Conservation (phyloP, 345 rosid species). For the Turritis glabra region DNA sequence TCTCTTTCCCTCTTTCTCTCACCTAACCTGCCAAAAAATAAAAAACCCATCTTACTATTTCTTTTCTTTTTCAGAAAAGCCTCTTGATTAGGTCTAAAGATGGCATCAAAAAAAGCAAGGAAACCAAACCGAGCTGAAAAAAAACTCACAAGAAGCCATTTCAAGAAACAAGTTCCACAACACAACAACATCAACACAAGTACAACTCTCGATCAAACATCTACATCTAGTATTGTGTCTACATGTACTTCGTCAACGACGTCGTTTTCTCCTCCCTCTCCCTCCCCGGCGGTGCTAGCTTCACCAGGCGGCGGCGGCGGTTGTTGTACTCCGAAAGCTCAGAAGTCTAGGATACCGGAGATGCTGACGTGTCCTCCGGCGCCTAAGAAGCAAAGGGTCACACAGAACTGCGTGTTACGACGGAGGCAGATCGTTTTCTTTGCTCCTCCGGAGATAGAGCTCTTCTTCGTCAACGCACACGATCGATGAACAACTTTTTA, state of each 20-base stretch:
- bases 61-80: not conserved
- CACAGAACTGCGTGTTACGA: conserved; percentile 45
- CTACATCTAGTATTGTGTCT: conserved; percentile 24
- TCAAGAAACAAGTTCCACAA: conserved; percentile 40
- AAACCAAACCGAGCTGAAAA: conserved; percentile 31
- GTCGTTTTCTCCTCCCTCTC: conserved; percentile 28
- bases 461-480: conserved; percentile 73
- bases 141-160: conserved; percentile 17
- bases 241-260: conserved; percentile 28
- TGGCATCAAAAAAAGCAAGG: conserved; percentile 39
- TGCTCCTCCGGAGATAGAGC: conserved; percentile 92
- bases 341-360: conserved; percentile 74
- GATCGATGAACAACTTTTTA: conserved; percentile 20
- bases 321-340: conserved; percentile 82
- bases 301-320: conserved; percentile 19
- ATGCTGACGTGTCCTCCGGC: conserved; percentile 89
- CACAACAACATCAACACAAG: conserved; percentile 16
- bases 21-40: conserved; percentile 8
- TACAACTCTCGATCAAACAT: conserved; percentile 20
- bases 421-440: conserved; percentile 86
- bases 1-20: conserved; percentile 10
- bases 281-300: conserved; percentile 18
- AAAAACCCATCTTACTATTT: not conserved
- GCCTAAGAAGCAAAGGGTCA: conserved; percentile 79
- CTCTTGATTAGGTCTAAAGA: conserved; percentile 29